A percentile compares a stretch with the other conserved stretches of the same genome.
phyloP scores from a whole-genome alignment of 2,329 filamentous ascomycete species.

The Oidium heveae region DNA sequence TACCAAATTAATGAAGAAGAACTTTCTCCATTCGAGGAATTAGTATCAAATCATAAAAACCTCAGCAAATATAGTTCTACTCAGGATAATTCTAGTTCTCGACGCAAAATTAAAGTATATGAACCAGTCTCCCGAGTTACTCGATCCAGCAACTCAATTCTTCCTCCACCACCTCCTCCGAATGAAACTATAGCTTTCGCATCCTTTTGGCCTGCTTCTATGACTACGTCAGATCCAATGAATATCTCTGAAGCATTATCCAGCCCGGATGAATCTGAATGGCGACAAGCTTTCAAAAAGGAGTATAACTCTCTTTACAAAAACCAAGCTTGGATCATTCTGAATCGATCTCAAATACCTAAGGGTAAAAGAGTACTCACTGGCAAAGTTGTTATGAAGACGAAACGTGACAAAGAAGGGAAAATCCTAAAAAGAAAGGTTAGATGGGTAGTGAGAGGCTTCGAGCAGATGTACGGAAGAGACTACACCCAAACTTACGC shows the following conservation, averaged over 20 bases:
- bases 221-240: neutral
- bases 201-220: neutral
- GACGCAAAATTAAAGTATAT: neutral
- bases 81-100: too few relatives aligned
- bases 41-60: neutral
- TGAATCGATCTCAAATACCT: neutral
- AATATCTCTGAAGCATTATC: too few relatives aligned
- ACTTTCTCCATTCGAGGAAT: neutral
- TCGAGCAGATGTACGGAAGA: neutral
- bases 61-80: too few relatives aligned
- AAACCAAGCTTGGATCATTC: neutral
- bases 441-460: neutral
- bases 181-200: neutral
- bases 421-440: neutral
- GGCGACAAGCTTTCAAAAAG: neutral
- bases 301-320: neutral
- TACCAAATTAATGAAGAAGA: neutral
- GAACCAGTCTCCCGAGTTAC: neutral
- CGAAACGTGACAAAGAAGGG: neutral
- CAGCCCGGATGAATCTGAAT: neutral
- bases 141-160: neutral
- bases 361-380: neutral
- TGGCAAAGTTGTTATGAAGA: neutral
- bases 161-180: neutral
- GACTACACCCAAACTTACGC: neutral